phyloP scores from a whole-genome alignment of 2,329 filamentous ascomycete genomes.

The Colletotrichum cereale region DNA sequence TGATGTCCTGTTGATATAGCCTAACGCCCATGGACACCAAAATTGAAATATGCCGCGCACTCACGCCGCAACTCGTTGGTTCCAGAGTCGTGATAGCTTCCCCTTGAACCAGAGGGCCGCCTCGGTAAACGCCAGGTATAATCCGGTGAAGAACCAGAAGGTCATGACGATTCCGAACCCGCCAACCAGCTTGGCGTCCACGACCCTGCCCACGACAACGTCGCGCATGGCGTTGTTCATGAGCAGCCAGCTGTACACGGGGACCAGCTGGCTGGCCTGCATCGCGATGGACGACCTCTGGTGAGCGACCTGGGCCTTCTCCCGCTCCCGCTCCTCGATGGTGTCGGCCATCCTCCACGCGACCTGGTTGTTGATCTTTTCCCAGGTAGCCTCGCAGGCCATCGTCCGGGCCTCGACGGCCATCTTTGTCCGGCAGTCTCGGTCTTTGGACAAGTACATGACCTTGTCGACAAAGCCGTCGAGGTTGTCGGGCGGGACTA shows the following conservation, averaged over 20 bases:
- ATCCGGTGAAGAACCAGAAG: conserved; percentile 62
- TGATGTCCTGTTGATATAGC: background rate
- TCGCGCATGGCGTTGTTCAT: conserved; percentile 56
- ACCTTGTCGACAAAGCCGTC: conserved; percentile 69
- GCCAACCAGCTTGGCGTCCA: conserved; percentile 59
- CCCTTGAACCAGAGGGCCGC: conserved; percentile 52
- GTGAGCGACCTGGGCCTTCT: conserved; percentile 42
- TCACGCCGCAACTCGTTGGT: background rate
- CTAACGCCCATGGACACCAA: background rate
- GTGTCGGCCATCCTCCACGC: conserved; percentile 72
- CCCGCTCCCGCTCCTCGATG: conserved; percentile 60
- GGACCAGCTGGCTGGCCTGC: conserved; percentile 49
- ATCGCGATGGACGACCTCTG: conserved; percentile 34
- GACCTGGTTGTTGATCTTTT: conserved; percentile 78
- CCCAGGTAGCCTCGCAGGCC: conserved; percentile 76
- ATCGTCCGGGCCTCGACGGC: conserved; percentile 62
- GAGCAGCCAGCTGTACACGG: conserved; percentile 59
- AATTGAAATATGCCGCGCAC: background rate
- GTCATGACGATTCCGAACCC: conserved; percentile 61
- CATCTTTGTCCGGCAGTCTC: conserved; percentile 59
- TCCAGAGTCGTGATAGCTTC: conserved; percentile 20
- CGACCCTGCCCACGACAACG: conserved; percentile 51
- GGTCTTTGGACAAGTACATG: conserved; percentile 61
- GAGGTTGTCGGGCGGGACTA: conserved; percentile 71
- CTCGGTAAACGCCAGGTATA: conserved; percentile 64